Conservation (phyloP, 345 rosid species). For the Hibiscus mutabilis region DNA sequence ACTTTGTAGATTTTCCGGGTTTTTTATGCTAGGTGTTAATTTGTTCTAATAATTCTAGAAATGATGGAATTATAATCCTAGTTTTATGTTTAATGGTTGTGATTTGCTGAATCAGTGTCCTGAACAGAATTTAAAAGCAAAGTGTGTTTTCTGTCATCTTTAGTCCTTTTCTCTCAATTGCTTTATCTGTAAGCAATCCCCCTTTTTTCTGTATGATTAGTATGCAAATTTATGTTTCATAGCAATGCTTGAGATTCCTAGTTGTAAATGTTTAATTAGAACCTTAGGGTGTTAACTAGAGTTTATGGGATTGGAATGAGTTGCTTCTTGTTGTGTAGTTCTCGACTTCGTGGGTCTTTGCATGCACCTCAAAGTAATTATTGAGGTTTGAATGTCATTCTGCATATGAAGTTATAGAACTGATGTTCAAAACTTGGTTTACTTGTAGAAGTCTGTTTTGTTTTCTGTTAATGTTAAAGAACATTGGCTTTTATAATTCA, state of each 20-base stretch:
- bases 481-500: not conserved
- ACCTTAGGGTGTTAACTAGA: not conserved
- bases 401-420: not conserved
- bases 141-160: not conserved
- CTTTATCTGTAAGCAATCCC: not conserved
- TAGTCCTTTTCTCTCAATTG: not conserved
- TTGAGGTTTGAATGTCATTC: not conserved
- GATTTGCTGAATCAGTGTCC: not conserved
- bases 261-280: not conserved
- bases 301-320: not conserved
- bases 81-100: not conserved
- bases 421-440: not conserved
- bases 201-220: not conserved
- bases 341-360: constrained; percentile 1
- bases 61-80: not conserved
- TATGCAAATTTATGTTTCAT: not conserved
- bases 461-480: not conserved
- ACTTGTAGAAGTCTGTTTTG: not conserved
- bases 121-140: not conserved
- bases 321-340: not conserved
- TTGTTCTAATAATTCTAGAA: not conserved
- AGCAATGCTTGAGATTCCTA: not conserved
- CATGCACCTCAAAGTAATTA: not conserved
- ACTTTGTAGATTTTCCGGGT: not conserved
- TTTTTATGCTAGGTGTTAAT: not conserved